These are phyloP conservation scores for Pseudogymnoascus sp. DNA, from an alignment of 2,329 filamentous ascomycete species.

Conservation along the genomic window DNA sequence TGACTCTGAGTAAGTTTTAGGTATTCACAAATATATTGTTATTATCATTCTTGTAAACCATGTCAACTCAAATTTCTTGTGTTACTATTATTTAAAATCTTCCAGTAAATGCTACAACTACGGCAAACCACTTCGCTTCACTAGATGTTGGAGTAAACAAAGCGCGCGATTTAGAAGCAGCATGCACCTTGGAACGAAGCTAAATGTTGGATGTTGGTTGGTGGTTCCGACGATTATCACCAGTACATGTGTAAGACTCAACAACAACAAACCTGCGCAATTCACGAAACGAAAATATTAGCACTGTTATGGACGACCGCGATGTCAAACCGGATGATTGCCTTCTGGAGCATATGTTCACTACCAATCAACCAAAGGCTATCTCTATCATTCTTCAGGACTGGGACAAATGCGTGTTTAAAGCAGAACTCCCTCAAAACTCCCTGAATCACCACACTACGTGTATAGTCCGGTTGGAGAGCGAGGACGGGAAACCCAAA, in stretches of 20 bases:
- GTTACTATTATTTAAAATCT: no score
- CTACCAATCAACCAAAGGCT: conserved; percentile 12
- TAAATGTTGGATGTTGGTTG: neutral
- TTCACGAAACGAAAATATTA: neutral
- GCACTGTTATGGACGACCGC: conserved; percentile 10
- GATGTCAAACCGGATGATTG: conserved; percentile 13
- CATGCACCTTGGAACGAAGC: neutral
- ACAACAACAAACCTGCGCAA: neutral
- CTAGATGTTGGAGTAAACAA: no score
- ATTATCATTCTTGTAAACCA: no score
- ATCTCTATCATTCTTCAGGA: conserved; percentile 16
- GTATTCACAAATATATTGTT: no score
- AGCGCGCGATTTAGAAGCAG: no score
- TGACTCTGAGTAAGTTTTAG: no score
- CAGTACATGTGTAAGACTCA: neutral
- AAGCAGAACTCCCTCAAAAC: conserved; percentile 12
- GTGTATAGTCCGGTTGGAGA: conserved; percentile 15
- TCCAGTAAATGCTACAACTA: neutral
- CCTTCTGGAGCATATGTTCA: conserved; percentile 15
- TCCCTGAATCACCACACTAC: neutral
- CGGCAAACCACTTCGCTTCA: no score
- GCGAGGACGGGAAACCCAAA: conserved; percentile 9
- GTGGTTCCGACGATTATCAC: neutral
- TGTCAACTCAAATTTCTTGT: no score
- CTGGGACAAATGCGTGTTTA: conserved; percentile 17